Evolutionary conservation across 768 basidiomycete genomes (phyloP), one percentile per base, ranked within the genome.

Genomic region (Boletus pseudopeckii): DNA sequence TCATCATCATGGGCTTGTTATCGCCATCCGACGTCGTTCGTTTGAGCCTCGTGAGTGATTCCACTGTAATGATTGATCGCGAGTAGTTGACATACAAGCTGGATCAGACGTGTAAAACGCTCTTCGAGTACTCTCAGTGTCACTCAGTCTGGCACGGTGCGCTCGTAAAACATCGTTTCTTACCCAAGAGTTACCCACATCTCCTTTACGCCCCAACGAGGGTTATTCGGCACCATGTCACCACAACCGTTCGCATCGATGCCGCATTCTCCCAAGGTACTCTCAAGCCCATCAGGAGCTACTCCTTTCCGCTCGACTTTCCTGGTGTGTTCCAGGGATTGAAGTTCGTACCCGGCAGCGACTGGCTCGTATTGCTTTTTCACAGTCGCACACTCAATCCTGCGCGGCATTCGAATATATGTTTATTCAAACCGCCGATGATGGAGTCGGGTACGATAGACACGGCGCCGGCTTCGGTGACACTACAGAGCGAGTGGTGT

Each of bases 341-440:
- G 51, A 66, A 59, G 39, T 69, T 71, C 48, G n/a, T 66, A 40
- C 62, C 67, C 9, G 67, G 67, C 8, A 59, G 59, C 37, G 58
- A 65, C 48, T 68, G 67, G 67, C 62, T 68, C 2, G 66, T 68
- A 14, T 45, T 68, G 22, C 58, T 70, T n/a, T 68, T 70, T 40
- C 67, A 68, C 48, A 68, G 67, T 32, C 61, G 69, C 7, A 62
- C 54, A 18, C 62, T 66, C 24, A 69, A 69, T 30, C 69, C 69
- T 17, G 50, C 55, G 0, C 64, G 64, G 7, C 66, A 69, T 47
- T 69, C 67, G 2, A 69, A 71, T 13, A 49, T 69, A 10, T 71
- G 67, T 37, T 46, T 69, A 34, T 59, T 69, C 30, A 64, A 50
- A 49, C 66, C 64, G 6, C 55, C 62, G 15, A 49, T 43, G 13